Conservation (phyloP, 2,329 filamentous ascomycete genomes). For the Fusarium virguliforme region DNA sequence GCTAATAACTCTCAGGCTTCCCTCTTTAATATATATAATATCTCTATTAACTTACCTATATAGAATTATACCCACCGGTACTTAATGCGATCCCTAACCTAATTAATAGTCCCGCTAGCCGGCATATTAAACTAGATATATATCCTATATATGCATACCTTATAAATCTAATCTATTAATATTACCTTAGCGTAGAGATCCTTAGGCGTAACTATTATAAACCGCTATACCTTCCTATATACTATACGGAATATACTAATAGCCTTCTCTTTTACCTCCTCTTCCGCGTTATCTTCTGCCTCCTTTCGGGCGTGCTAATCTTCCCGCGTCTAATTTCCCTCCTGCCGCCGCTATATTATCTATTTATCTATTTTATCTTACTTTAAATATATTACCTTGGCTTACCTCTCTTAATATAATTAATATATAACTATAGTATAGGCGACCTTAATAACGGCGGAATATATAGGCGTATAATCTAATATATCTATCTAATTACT, state of each 20-base stretch:
- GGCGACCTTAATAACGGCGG: conserved; percentile 36
- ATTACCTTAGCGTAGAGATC: conserved; percentile 9
- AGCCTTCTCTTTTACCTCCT: too few species aligned
- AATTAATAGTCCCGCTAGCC: conserved; percentile 19
- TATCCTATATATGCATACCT: conserved; percentile 21
- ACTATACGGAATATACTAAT: too few species aligned
- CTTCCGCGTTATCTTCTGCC: too few species aligned
- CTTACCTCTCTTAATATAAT: conserved; percentile 20
- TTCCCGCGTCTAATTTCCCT: too few species aligned
- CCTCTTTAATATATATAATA: background rate
- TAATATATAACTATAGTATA: conserved; percentile 34
- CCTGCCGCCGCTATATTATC: too few species aligned
- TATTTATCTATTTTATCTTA: too few species aligned
- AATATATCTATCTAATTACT: conserved; percentile 10
- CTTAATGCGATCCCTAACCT: conserved; percentile 4
- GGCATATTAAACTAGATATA: conserved; percentile 32
- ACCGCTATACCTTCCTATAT: background rate
- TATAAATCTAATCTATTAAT: conserved; percentile 40
- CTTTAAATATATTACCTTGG: too few species aligned
- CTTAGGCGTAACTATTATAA: conserved; percentile 28
- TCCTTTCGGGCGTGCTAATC: too few species aligned
- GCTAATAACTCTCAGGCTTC: too few species aligned
- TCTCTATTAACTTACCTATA: conserved; percentile 5
- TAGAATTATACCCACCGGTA: background rate
- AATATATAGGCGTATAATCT: conserved; percentile 36